These are phyloP conservation scores for Zalerion maritima DNA, from an alignment of 495 filamentous ascomycete species.

Conservation along the genomic window DNA sequence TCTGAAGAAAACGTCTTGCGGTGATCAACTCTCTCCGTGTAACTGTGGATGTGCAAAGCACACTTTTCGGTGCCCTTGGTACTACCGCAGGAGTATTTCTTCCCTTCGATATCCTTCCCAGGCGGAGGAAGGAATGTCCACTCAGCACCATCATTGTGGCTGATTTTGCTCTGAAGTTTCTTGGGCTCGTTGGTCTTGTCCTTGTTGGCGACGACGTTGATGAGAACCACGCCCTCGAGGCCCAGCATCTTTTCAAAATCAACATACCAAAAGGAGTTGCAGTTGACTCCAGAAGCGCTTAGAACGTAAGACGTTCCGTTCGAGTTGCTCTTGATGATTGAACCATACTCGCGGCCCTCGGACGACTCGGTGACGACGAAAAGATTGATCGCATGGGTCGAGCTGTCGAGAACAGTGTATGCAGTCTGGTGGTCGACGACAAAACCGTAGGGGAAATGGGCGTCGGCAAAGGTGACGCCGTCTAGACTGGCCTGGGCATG, in stretches of 20 bases:
- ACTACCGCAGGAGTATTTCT: constrained; percentile 51
- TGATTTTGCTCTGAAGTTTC: constrained; percentile 75
- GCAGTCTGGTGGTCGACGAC: constrained; percentile 55
- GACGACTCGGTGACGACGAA: constrained; percentile 63
- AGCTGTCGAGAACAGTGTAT: constrained; percentile 88
- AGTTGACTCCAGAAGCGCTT: constrained; percentile 62
- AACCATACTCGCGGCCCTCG: constrained; percentile 53
- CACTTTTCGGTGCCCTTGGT: constrained; percentile 45
- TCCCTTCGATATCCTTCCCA: constrained; percentile 49
- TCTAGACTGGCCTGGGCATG: constrained; percentile 72
- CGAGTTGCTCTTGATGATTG: constrained; percentile 91
- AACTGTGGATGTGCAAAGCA: constrained; percentile 84
- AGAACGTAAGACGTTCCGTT: constrained; percentile 91
- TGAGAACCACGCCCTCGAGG: constrained; percentile 75
- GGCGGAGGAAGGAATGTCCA: constrained; percentile 67
- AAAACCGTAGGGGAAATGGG: constrained; percentile 72
- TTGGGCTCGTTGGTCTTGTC: constrained; percentile 51
- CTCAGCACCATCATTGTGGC: constrained; percentile 85
- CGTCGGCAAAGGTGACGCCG: constrained; percentile 64
- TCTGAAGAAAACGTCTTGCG: constrained; percentile 73
- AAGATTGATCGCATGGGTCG: constrained; percentile 82
- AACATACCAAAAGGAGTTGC: constrained; percentile 58
- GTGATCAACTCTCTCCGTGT: constrained; percentile 71
- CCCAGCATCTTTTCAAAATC: constrained; percentile 94
- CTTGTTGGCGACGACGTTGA: constrained; percentile 69